Evolutionary conservation across 2,329 filamentous ascomycete species (phyloP), one percentile per base, ranked within the genome.

Genomic region (Neocucurbitaria cava): DNA sequence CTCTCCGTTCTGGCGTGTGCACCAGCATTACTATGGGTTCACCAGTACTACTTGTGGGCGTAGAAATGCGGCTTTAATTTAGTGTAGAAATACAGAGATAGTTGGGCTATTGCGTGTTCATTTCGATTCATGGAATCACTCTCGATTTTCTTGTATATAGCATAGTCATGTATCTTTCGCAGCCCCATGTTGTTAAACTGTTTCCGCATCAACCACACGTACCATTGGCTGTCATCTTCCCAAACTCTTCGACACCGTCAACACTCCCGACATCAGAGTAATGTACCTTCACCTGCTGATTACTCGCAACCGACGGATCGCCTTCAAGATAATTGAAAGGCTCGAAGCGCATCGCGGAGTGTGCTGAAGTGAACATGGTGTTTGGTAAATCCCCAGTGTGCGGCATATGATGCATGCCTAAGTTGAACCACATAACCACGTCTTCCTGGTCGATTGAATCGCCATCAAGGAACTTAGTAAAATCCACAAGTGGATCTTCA

Each of bases 371-470:
- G 66, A 80, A 78, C 46, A 84, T 77, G 0, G 83, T 85, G 61
- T 83, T 84, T 17, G 83, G 83, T 11, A 85, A 65, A 46, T 72
- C 69, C 31, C 64, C 66, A 2, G 73, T 71, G 23, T 74, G 72
- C 1, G 80, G 81, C 20, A 82, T 74, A 59, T 83, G 81, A 61
- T 84, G 81, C 69, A 81, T 81, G 40, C 81, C 81, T 8, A 84
- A 68, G 61, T 83, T 83, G 61, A 83, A 78, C 74, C 80, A 83
- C 3, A 82, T 13, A 40, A 42, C 30, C 8, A 72, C 10, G 51
- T 76, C 75, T 54, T 77, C 71, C 41, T 76, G 74, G 21, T 77
- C 76, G 5, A 79, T 52, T 56, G 66, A 65, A 61, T 83, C 80
- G 15, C 68, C 75, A 57, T 84, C 68, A 31, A 83, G 78, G 66